A percentile compares a stretch with the other conserved stretches of the same genome.
Evolutionary conservation across 495 filamentous ascomycete species (phyloP).

Genomic region (Copromyces sp.): DNA sequence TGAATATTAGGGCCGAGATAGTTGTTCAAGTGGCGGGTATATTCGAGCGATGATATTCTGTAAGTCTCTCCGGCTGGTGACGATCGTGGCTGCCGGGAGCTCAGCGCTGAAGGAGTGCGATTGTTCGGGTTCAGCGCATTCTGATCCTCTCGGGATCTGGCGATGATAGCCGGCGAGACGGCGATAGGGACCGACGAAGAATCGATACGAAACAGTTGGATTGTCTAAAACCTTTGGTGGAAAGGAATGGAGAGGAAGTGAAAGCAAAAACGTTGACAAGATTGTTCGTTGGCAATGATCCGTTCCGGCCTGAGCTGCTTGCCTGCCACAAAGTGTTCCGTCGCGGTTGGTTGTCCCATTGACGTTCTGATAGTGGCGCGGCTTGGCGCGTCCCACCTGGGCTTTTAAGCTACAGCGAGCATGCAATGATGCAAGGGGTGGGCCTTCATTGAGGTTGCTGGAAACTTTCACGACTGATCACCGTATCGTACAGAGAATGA

Average conservation of each 20-base stretch:
- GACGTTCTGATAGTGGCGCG: neutral
- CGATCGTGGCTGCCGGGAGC: neutral
- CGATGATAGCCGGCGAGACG: neutral
- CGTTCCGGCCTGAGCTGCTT: neutral
- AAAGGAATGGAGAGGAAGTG: neutral
- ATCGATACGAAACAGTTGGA: neutral
- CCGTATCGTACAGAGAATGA: neutral
- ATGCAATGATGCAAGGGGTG: neutral
- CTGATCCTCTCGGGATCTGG: neutral
- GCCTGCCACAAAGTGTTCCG: neutral
- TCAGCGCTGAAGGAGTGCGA: neutral
- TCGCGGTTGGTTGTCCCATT: neutral
- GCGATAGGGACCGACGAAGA: neutral
- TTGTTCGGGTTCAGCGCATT: neutral
- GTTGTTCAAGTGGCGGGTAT: neutral
- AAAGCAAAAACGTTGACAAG: neutral
- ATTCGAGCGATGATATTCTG: neutral
- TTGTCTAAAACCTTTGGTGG: neutral
- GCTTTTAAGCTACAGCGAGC: neutral
- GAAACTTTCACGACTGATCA: neutral
- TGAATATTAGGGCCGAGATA: neutral
- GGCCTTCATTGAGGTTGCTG: neutral
- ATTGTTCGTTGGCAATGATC: neutral
- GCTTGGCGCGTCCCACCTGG: neutral
- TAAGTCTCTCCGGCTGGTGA: neutral